Percentiles rank a stretch among this genome's conserved stretches.
These are phyloP conservation scores for Zygnema circumcarinatum DNA, from an alignment of 139 green algal genomes.

Conservation along the genomic window DNA sequence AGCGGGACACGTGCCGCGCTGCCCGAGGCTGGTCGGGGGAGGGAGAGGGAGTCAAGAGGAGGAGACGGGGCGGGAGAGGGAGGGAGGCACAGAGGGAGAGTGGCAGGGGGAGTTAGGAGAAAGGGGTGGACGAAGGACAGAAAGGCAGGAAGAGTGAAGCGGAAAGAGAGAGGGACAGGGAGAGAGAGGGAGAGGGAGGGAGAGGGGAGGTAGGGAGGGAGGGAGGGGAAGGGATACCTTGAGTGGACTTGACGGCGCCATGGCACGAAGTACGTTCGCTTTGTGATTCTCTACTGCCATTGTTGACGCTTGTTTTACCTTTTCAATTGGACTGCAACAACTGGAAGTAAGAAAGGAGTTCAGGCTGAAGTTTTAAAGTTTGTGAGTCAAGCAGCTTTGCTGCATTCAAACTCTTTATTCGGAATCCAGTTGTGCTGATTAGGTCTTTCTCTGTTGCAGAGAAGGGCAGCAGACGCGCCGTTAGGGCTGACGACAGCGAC, in stretches of 20 bases:
- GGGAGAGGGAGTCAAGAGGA: background rate
- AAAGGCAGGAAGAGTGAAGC: background rate
- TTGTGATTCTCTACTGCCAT: too few relatives aligned
- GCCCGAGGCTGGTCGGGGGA: too few relatives aligned
- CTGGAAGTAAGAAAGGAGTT: background rate
- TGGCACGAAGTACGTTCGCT: too few relatives aligned
- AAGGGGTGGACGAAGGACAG: background rate
- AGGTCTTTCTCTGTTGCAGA: constrained; percentile 6
- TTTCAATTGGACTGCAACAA: too few relatives aligned
- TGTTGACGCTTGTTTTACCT: too few relatives aligned
- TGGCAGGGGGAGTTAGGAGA: background rate
- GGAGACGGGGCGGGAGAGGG: background rate
- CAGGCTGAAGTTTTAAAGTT: background rate
- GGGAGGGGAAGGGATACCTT: background rate
- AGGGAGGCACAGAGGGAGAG: background rate
- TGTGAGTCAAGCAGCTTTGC: background rate
- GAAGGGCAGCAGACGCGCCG: background rate
- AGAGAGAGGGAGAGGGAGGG: background rate
- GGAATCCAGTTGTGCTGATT: background rate
- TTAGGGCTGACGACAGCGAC: background rate
- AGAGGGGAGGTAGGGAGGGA: background rate
- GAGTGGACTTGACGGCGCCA: background rate
- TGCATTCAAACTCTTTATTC: background rate
- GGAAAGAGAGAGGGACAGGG: background rate
- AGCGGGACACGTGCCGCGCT: too few relatives aligned